These are phyloP conservation scores for Chenopodium quinoa DNA, from an alignment of 148 eudicot genomes.

Conservation along the genomic window DNA sequence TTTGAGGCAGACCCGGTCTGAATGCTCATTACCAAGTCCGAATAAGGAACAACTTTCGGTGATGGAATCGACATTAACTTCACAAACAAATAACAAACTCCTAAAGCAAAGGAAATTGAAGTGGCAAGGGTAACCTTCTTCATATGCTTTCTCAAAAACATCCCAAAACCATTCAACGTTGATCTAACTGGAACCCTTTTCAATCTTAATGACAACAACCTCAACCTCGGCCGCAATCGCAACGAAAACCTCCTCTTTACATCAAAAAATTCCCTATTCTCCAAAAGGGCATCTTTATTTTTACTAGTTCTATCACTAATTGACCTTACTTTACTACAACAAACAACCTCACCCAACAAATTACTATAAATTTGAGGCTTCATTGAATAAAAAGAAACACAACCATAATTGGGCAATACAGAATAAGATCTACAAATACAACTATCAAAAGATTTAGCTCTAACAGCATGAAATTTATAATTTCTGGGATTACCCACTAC, in stretches of 20 bases:
- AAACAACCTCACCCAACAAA: slow-evolving; percentile 32
- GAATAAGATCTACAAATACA: slow-evolving; percentile 31
- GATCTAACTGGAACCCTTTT: slow-evolving; percentile 48
- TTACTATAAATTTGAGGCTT: slow-evolving; percentile 32
- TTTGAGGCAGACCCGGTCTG: slow-evolving; percentile 60
- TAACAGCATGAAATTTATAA: slow-evolving; percentile 29
- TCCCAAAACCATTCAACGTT: slow-evolving; percentile 53
- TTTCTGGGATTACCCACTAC: slow-evolving; percentile 42
- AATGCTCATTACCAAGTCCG: slow-evolving; percentile 68
- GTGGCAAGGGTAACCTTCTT: slow-evolving; percentile 49
- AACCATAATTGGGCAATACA: slow-evolving; percentile 21
- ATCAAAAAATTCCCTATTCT: slow-evolving; percentile 30
- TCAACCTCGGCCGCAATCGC: slow-evolving; percentile 61
- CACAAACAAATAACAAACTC: slow-evolving; percentile 68
- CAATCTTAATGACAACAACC: slow-evolving; percentile 51
- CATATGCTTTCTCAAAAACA: slow-evolving; percentile 62
- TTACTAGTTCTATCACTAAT: slow-evolving; percentile 33
- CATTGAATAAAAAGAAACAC: slow-evolving; percentile 33
- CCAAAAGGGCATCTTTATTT: slow-evolving; percentile 36
- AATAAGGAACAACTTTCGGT: slow-evolving; percentile 80
- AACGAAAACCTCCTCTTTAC: slow-evolving; percentile 52
- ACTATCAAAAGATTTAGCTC: slow-evolving; percentile 31
- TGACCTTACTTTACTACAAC: slow-evolving; percentile 39
- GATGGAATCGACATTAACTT: slow-evolving; percentile 60
- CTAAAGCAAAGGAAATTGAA: slow-evolving; percentile 54